Conservation (phyloP, 352 stramenopile genomes). For the Pythium sp. region DNA sequence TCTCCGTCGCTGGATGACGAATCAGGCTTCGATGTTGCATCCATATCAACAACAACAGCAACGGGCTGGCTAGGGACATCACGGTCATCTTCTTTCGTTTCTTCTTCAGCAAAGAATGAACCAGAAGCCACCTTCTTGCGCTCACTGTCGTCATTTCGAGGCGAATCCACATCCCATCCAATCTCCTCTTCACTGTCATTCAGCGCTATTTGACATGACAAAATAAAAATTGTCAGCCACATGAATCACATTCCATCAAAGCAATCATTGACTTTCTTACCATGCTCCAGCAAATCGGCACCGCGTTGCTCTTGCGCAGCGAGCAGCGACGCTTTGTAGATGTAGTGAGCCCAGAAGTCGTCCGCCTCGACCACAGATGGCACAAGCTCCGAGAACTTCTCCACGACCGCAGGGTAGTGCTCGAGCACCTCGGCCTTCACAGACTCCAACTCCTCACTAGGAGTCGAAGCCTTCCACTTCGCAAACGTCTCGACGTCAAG, state of each 20-base stretch:
- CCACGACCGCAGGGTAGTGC: slow-evolving; percentile 57
- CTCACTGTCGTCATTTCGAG: slow-evolving; percentile 35
- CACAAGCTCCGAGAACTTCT: slow-evolving; percentile 61
- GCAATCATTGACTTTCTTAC: slow-evolving; percentile 17
- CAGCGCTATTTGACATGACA: slow-evolving; percentile 25
- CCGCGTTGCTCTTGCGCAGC: slow-evolving; percentile 65
- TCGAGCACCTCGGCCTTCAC: slow-evolving; percentile 56
- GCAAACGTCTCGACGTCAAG: slow-evolving; percentile 59
- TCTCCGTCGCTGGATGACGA: slow-evolving; percentile 54
- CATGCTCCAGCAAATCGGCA: slow-evolving; percentile 60
- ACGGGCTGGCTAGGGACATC: neutral
- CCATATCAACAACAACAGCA: neutral
- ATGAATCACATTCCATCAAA: neutral
- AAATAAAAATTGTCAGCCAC: neutral
- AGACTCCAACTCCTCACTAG: slow-evolving; percentile 31
- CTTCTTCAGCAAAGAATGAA: slow-evolving; percentile 39
- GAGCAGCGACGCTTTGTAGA: slow-evolving; percentile 72
- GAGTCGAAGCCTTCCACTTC: slow-evolving; percentile 47
- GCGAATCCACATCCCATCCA: slow-evolving; percentile 64
- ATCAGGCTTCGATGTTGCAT: slow-evolving; percentile 1
- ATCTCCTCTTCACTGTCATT: slow-evolving; percentile 72
- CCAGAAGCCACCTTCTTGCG: slow-evolving; percentile 16
- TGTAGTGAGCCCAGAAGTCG: slow-evolving; percentile 67
- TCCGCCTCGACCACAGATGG: slow-evolving; percentile 44
- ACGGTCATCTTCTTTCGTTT: slow-evolving; percentile 34